A percentile compares a stretch with the other conserved stretches of the same genome.
Conservation (phyloP, 1,139 yeast species). For the Lodderomyces theae region DNA sequence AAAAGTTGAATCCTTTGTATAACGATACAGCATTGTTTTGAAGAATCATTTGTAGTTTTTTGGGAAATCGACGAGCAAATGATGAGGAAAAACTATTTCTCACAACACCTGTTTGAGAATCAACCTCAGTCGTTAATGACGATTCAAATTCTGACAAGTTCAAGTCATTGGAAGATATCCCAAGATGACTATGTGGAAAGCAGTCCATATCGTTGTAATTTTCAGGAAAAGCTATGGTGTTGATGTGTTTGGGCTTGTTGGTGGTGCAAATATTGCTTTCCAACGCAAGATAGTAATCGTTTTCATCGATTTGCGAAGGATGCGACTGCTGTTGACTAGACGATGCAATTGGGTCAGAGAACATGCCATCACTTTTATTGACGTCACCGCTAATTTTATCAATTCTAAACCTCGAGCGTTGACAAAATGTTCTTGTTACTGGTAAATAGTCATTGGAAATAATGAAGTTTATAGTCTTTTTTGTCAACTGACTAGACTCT, state of each 20-base stretch:
- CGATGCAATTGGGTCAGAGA: neutral
- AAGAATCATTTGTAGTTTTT: slow-evolving; percentile 36
- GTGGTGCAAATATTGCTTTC: slow-evolving; percentile 40
- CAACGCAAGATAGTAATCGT: slow-evolving; percentile 35
- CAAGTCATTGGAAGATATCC: slow-evolving; percentile 40
- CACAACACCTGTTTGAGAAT: slow-evolving; percentile 23
- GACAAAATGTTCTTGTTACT: slow-evolving; percentile 40
- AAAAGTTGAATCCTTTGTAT: slow-evolving; percentile 35
- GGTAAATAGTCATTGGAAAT: slow-evolving; percentile 49
- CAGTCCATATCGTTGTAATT: slow-evolving; percentile 21
- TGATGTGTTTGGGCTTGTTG: slow-evolving; percentile 19
- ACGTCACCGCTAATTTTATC: slow-evolving; percentile 15
- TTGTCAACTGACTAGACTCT: slow-evolving; percentile 40
- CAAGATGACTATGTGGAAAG: slow-evolving; percentile 38
- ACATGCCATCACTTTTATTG: slow-evolving; percentile 13
- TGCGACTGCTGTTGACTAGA: neutral
- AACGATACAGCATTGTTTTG: slow-evolving; percentile 31
- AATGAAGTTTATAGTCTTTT: slow-evolving; percentile 51
- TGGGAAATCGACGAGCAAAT: slow-evolving; percentile 32
- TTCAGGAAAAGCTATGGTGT: slow-evolving; percentile 16
- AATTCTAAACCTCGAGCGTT: slow-evolving; percentile 49
- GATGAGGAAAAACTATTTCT: slow-evolving; percentile 21
- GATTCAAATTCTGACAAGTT: slow-evolving; percentile 35
- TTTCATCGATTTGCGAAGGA: slow-evolving; percentile 12
- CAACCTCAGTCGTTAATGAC: slow-evolving; percentile 29